Evolutionary conservation across 2,329 filamentous ascomycete genomes (phyloP).

Genomic region (Helminthosporium solani): DNA sequence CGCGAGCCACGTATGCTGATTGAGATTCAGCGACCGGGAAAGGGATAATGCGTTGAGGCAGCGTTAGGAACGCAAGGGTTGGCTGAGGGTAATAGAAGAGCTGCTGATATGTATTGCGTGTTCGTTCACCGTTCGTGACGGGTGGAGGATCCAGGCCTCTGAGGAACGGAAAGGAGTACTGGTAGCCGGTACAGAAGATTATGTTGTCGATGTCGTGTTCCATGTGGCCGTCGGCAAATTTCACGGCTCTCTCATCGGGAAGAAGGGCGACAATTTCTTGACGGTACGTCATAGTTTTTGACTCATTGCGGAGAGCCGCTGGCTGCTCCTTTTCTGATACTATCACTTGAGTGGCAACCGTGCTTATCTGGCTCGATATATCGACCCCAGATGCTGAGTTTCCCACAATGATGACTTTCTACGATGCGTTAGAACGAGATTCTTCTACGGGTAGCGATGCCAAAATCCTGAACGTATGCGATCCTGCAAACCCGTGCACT

Average conservation of each 20-base stretch:
- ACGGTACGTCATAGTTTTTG: slow-evolving; percentile 56
- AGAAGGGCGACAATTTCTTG: slow-evolving; percentile 54
- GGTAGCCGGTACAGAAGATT: slow-evolving; percentile 82
- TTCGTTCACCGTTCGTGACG: slow-evolving; percentile 46
- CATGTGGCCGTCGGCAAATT: slow-evolving; percentile 64
- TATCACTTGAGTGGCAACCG: slow-evolving; percentile 57
- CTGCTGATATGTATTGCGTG: slow-evolving; percentile 72
- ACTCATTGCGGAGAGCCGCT: slow-evolving; percentile 58
- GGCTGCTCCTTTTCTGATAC: slow-evolving; percentile 47
- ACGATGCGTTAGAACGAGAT: not conserved
- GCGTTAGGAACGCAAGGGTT: slow-evolving; percentile 69
- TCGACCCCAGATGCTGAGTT: slow-evolving; percentile 79
- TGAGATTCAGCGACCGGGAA: slow-evolving; percentile 62
- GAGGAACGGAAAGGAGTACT: slow-evolving; percentile 76
- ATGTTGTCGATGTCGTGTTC: slow-evolving; percentile 69
- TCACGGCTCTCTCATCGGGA: slow-evolving; percentile 59
- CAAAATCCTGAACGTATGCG: no score
- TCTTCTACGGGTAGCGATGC: no score
- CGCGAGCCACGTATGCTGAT: slow-evolving; percentile 68
- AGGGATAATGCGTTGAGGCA: slow-evolving; percentile 3
- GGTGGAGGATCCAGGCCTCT: slow-evolving; percentile 53
- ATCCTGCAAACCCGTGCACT: no score
- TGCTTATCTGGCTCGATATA: slow-evolving; percentile 70
- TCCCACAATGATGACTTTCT: slow-evolving; percentile 80
- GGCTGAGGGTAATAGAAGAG: slow-evolving; percentile 71